Evolutionary conservation across 768 basidiomycete genomes (phyloP).

Genomic region (Lentinula sp.): DNA sequence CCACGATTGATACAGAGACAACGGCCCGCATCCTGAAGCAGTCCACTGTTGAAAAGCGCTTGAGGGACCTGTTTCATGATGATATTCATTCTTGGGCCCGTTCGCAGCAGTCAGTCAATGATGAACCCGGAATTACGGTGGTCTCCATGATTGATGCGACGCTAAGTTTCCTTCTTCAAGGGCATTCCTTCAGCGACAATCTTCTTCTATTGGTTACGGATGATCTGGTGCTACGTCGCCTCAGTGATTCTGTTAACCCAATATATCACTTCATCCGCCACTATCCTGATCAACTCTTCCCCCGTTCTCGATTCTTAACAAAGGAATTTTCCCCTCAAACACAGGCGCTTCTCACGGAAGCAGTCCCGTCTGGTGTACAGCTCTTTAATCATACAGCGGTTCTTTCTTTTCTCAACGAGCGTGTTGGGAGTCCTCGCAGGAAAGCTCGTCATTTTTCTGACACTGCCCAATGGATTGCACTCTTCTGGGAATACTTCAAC

Average conservation of each 20-base stretch:
- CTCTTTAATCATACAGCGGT: slow-evolving; percentile 8
- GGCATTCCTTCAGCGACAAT: not conserved
- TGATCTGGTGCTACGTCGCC: not conserved
- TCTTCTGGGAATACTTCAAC: slow-evolving; percentile 11
- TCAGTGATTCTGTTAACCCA: not conserved
- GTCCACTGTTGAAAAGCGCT: not conserved
- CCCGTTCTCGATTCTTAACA: slow-evolving; percentile 7
- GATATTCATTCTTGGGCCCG: no score
- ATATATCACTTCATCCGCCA: not conserved
- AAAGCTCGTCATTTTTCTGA: slow-evolving; percentile 5
- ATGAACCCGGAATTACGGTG: not conserved
- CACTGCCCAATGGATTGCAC: slow-evolving; percentile 8
- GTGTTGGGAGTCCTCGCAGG: not conserved
- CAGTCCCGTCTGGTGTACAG: slow-evolving; percentile 6
- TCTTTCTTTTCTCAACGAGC: slow-evolving; percentile 4
- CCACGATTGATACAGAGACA: not conserved
- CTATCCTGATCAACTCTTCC: slow-evolving; percentile 10
- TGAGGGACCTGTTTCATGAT: not conserved
- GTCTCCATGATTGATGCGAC: slow-evolving; percentile 4
- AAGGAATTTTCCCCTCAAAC: not conserved
- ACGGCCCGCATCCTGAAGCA: not conserved
- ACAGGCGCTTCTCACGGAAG: slow-evolving; percentile 4
- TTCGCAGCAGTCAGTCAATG: no score
- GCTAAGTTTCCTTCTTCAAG: not conserved
- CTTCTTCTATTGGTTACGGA: not conserved